Base-by-base conservation (phyloP, 2,329 filamentous ascomycete species). In the Fusarium succisae region DNA sequence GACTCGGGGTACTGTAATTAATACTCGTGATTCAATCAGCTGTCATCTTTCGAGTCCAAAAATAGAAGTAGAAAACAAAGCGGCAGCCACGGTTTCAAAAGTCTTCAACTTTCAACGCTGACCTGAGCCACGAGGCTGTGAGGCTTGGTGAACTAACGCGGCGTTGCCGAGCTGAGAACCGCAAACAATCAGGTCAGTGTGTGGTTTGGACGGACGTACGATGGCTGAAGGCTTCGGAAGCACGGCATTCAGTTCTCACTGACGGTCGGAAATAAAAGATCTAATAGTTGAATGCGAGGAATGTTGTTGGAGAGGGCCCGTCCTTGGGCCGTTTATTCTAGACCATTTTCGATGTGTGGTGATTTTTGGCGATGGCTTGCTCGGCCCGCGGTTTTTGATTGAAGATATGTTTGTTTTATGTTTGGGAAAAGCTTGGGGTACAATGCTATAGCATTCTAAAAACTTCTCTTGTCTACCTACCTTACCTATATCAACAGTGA, bases 291-390 rank as follows among this genome's bases (percentile, higher is more conserved):
- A 35, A 20, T 22, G n/a, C 6, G 45, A 39, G 41, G 41, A 38
- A 63, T 39, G 18, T 24, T 26, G 41, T 24, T 50, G 14, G 18
- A 63, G 22, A 47, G 26, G 28, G 26, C 32, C 32, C 32, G 32
- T 35, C 32, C 32, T 35, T 15, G 32, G 32, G 32, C 44, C 18
- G 35, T n/a, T 62, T 65, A 48, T 44, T 59, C 59, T 65, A 38
- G 18, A 26, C 61, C 38, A 38, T 18, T 24, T 24, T 22, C 22
- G 18, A 50, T 30, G 30, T 47, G 26, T 26, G 12, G 32, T 32
- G 24, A n/a, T 43, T 63, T 51, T 69, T 70, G 61, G 44, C 44
- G 37, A 22, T 55, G 56, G 28, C 45, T 60, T 50, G 38, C 48
- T 65, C 22, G 30, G 45, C 13, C 39, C 26, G 8, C 32, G 39